Conservation (phyloP, 1,284 basidiomycete genomes). For the Schizophyllum commune region DNA sequence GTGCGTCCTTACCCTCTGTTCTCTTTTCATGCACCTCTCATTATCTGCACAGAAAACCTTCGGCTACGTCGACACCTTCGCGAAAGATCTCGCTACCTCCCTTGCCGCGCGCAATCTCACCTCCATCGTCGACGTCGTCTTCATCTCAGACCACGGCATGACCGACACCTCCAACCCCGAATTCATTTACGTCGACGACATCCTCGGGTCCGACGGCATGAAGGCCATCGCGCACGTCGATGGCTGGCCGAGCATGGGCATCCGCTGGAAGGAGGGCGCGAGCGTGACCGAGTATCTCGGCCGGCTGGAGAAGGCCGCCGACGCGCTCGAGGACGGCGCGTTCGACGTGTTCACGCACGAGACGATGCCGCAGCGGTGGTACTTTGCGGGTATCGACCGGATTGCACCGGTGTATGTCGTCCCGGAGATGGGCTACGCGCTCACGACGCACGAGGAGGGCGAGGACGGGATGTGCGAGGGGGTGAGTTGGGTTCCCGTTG, state of each 20-base stretch:
- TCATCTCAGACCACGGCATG: constrained; percentile 94
- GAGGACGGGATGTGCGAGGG: constrained; percentile 65
- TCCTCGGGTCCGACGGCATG: constrained; percentile 65
- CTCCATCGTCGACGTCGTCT: constrained; percentile 80
- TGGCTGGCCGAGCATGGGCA: constrained; percentile 82
- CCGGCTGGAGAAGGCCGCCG: constrained; percentile 43
- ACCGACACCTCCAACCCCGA: constrained; percentile 73
- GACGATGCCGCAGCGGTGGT: constrained; percentile 76
- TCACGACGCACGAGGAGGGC: constrained; percentile 56
- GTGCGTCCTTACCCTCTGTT: constrained; percentile 41
- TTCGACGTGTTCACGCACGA: constrained; percentile 76
- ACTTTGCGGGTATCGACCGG: constrained; percentile 63
- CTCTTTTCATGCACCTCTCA: not conserved
- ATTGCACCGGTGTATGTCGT: constrained; percentile 87
- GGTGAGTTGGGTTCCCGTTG: too few species aligned
- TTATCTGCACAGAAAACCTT: constrained; percentile 49
- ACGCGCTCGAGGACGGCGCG: constrained; percentile 21
- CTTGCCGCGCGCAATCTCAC: constrained; percentile 70
- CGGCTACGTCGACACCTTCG: constrained; percentile 64
- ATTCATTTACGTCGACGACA: constrained; percentile 75
- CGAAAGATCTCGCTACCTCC: constrained; percentile 55
- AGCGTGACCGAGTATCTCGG: constrained; percentile 53
- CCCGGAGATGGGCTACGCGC: constrained; percentile 69
- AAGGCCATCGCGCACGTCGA: constrained; percentile 63
- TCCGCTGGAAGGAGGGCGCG: constrained; percentile 59